Evolutionary conservation across 306 rosid species (phyloP).

Genomic region (Rubus parviflorus): DNA sequence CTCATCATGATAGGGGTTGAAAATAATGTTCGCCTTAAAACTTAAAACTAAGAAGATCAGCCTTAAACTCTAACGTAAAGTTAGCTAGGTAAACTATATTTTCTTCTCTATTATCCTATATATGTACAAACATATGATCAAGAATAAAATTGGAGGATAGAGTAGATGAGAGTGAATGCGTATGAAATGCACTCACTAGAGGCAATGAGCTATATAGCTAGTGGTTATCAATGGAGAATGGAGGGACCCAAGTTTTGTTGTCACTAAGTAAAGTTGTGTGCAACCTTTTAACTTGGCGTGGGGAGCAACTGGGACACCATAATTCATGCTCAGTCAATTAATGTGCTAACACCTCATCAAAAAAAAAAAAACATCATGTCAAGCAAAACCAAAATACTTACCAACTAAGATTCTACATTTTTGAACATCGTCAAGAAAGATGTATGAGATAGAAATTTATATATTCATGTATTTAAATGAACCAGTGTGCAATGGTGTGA

Average conservation of each 20-base stretch:
- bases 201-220: neutral
- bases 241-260: slow-evolving; percentile 33
- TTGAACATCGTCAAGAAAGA: neutral
- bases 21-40: too few species aligned
- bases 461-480: neutral
- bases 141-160: neutral
- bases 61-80: too few species aligned
- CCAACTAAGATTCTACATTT: too few species aligned
- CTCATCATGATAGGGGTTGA: too few species aligned
- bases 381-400: neutral
- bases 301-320: slow-evolving; percentile 62
- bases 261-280: slow-evolving; percentile 26
- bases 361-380: slow-evolving; percentile 11
- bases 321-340: slow-evolving; percentile 33
- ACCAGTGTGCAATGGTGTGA: too few species aligned
- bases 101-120: neutral
- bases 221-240: slow-evolving; percentile 4
- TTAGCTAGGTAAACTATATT: too few species aligned
- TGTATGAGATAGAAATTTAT: neutral
- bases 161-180: slow-evolving; percentile 20
- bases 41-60: too few species aligned
- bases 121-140: neutral
- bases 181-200: slow-evolving; percentile 20
- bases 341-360: slow-evolving; percentile 27
- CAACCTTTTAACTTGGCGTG: slow-evolving; percentile 48